Evolutionary conservation across 2,329 filamentous ascomycete species (phyloP).

Genomic region (Colletotrichum aenigma): DNA sequence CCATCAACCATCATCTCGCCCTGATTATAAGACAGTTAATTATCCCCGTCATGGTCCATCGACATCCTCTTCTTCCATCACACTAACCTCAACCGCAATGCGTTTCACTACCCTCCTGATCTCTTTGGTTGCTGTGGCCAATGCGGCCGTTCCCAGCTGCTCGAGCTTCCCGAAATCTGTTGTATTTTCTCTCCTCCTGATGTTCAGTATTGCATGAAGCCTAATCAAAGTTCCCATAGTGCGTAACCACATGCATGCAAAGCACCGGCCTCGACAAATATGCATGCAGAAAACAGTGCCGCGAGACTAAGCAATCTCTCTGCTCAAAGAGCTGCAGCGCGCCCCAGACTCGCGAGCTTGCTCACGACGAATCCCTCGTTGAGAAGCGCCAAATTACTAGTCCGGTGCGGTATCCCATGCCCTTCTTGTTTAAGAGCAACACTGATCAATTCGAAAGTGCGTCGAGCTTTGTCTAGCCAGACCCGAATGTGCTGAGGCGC

Average conservation of each 20-base stretch:
- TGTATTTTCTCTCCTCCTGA: too few relatives aligned
- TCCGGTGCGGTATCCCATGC: not conserved
- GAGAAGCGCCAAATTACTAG: not conserved
- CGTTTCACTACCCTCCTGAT: not conserved
- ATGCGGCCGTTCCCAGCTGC: not conserved
- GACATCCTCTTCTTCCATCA: not conserved
- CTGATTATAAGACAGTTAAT: not conserved
- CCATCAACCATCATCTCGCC: not conserved
- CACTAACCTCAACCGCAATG: not conserved
- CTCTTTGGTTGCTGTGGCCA: not conserved
- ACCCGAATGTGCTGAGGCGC: not conserved
- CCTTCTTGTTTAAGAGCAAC: not conserved
- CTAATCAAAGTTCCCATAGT: not conserved
- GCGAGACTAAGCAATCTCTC: not conserved
- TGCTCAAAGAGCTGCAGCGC: not conserved
- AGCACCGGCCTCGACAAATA: not conserved
- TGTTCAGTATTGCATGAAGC: not conserved
- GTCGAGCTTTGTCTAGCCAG: not conserved
- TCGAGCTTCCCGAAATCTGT: not conserved
- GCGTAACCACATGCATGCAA: not conserved
- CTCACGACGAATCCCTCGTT: accelerated
- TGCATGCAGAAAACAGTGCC: not conserved
- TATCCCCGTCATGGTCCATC: not conserved
- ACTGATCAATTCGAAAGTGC: not conserved
- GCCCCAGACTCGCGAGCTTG: not conserved